Evolutionary conservation across 176 grass and related monocot species (phyloP).

Genomic region (sorghum (Sorghum bicolor)): Sorghum_bicolor_NCBIv3 NC_012875.2:42777001-42777500

Average conservation of each 20-base stretch:
- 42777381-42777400: conserved; percentile 80
- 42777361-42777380: conserved; percentile 56
- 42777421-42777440: conserved; percentile 71
- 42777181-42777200: not conserved
- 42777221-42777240: conserved; percentile 76
- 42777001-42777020: not conserved
- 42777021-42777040: not conserved
- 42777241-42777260: conserved; percentile 82
- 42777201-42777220: not conserved
- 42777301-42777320: conserved; percentile 60
- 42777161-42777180: not conserved
- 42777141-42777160: not conserved
- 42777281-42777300: conserved; percentile 64
- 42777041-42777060: not conserved
- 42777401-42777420: conserved; percentile 60
- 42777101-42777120: not conserved
- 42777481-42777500: conserved; percentile 92
- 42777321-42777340: conserved; percentile 65
- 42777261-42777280: conserved; percentile 78
- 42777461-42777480: conserved; percentile 82
- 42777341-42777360: conserved; percentile 79
- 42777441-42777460: conserved; percentile 58
- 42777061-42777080: not conserved
- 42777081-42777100: not conserved
- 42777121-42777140: not conserved